Evolutionary conservation across 2,329 filamentous ascomycete species (phyloP), one percentile per base, ranked within the genome.

Genomic region (Metarhizium anisopliae): DNA sequence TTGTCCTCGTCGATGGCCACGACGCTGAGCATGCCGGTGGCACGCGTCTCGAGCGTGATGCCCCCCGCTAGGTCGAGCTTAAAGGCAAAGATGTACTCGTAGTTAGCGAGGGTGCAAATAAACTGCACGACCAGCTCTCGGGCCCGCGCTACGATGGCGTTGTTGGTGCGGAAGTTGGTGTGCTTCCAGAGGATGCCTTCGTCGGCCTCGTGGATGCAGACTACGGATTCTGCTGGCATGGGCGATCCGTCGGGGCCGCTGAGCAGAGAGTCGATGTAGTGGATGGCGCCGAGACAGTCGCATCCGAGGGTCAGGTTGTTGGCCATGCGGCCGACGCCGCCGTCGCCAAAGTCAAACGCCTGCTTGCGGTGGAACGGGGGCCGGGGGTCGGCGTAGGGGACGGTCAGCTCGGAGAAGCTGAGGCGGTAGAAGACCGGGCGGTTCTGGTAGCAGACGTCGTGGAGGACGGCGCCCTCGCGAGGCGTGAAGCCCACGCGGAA

Each of bases 161-260:
- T 74, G 10, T 76, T 74, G 0, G 83, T 88, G n/a, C 85, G 76
- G 69, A 77, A 85, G 69, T 89, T 86, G 25, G 84, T 79, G 70
- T 89, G 86, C 65, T 89, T 89, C 84, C 84, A 88, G 25, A 80
- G 75, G 51, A 89, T 85, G 2, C 86, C 86, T 59, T 82, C 80
- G 64, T 89, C 86, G 63, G 87, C 80, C 68, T 89, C 86, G 63
- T 89, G 86, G 2, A 88, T 72, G 59, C 86, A 89, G 43, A 88
- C 72, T 2, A 83, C 83, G 52, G 84, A 83, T 50, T 79, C 78
- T 11, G 77, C 73, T 2, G 74, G 66, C 16, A 70, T 71, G 0
- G 81, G 74, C 1, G 76, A 74, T 0, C 86, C 86, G 35, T 81
- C 73, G 0, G 77, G 67, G 0, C 75, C 74, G 0, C 79, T 74